phyloP scores from a whole-genome alignment of 2,329 filamentous ascomycete genomes.

The Immersiporthe knoxdaviesiana region DNA sequence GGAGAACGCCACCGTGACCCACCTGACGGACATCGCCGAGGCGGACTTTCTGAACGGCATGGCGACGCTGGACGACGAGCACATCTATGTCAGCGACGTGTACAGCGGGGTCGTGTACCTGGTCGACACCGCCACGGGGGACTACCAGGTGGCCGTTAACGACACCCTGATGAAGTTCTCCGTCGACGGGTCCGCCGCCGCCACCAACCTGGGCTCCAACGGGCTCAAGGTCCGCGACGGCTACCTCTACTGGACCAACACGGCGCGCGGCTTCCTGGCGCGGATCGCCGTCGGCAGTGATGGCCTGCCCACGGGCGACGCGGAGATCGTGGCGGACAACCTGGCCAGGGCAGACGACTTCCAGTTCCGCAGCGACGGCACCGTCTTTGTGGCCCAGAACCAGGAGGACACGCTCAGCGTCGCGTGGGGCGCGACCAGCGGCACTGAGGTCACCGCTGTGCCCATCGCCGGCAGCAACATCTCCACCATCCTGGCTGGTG shows the following conservation, averaged over 20 bases:
- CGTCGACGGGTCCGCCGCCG: conserved; percentile 15
- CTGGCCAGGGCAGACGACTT: conserved; percentile 20
- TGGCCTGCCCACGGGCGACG: conserved; percentile 6
- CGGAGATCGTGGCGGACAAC: conserved; percentile 11
- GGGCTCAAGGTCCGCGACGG: conserved; percentile 35
- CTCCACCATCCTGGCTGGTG: conserved; percentile 19
- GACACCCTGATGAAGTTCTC: conserved; percentile 34
- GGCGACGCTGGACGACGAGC: conserved; percentile 29
- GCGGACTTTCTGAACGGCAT: conserved; percentile 35
- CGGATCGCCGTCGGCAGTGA: conserved; percentile 8
- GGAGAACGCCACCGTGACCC: conserved; percentile 16
- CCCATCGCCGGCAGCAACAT: conserved; percentile 15
- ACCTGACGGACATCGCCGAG: conserved; percentile 26
- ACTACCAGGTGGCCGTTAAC: conserved; percentile 31
- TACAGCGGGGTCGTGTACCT: conserved; percentile 35
- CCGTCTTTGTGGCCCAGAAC: conserved; percentile 16
- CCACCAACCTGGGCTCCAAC: conserved; percentile 34
- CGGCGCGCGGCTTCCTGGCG: conserved; percentile 21
- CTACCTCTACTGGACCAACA: conserved; percentile 38
- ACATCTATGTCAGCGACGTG: conserved; percentile 37
- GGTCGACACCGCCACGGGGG: conserved; percentile 33
- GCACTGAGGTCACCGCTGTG: neutral
- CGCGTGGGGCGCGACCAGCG: neutral
- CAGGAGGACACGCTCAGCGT: conserved; percentile 17
- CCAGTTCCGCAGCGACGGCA: conserved; percentile 14